Evolutionary conservation across 2,329 filamentous ascomycete genomes (phyloP).

Genomic region (Cryoendolithus antarcticus): DNA sequence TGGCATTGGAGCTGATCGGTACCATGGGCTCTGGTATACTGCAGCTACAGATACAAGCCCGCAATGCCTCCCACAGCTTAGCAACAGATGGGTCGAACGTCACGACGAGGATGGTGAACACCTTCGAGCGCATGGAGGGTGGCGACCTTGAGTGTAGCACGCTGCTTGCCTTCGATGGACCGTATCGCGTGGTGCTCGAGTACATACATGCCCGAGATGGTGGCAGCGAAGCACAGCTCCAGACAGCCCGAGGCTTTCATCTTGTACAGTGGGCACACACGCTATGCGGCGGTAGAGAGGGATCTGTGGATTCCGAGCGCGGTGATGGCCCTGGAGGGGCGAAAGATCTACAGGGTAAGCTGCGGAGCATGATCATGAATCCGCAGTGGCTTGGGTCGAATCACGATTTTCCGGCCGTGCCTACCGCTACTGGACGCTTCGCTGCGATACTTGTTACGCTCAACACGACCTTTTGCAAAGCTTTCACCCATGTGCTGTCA

Average conservation of each 20-base stretch:
- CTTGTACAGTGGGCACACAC: constrained; percentile 66
- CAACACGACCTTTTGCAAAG: constrained; percentile 73
- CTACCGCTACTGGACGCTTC: constrained; percentile 58
- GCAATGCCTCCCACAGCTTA: constrained; percentile 51
- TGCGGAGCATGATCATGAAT: constrained; percentile 58
- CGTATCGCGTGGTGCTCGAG: constrained; percentile 68
- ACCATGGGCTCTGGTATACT: constrained; percentile 85
- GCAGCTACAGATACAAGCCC: constrained; percentile 60
- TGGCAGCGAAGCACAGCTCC: constrained; percentile 56
- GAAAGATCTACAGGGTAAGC: constrained; percentile 35
- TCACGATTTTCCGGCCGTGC: constrained; percentile 52
- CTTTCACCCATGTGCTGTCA: constrained; percentile 66
- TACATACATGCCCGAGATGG: constrained; percentile 56
- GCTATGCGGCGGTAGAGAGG: constrained; percentile 36
- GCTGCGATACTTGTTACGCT: constrained; percentile 70
- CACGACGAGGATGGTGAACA: constrained; percentile 38
- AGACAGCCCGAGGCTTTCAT: constrained; percentile 64
- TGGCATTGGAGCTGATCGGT: constrained; percentile 83
- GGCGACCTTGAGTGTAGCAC: constrained; percentile 27
- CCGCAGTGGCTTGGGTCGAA: constrained; percentile 55
- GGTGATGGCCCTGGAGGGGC: constrained; percentile 4
- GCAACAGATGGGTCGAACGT: constrained; percentile 51
- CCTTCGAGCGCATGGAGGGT: constrained; percentile 28
- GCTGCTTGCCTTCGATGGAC: constrained; percentile 50
- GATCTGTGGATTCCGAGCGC: constrained; percentile 9